These are phyloP conservation scores for Tulasnella calospora DNA, from an alignment of 768 basidiomycete species.

Conservation along the genomic window DNA sequence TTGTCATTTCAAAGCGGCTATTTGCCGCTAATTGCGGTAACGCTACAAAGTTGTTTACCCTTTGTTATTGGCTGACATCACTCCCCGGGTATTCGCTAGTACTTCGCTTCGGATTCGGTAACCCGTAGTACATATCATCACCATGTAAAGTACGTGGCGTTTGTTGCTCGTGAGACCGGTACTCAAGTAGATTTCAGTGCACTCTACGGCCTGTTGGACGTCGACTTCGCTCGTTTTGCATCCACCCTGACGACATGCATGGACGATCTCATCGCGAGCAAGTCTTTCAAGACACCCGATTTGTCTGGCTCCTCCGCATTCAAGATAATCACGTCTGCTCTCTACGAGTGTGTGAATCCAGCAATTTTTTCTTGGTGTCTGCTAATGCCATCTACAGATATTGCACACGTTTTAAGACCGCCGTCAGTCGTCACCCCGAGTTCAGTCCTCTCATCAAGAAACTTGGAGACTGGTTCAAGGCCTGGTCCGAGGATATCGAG, in stretches of 20 bases:
- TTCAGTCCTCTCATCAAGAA: conserved; percentile 43
- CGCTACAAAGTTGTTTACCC: neutral
- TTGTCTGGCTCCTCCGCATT: neutral
- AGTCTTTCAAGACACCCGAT: neutral
- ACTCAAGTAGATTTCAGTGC: neutral
- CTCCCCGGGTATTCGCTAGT: conserved; percentile 37
- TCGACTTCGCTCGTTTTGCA: neutral
- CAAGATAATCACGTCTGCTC: neutral
- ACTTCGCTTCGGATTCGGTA: conserved; percentile 51
- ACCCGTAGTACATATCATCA: neutral
- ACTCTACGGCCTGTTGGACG: conserved; percentile 14
- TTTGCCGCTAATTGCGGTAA: neutral
- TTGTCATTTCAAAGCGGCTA: conserved; percentile 9
- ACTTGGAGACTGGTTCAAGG: conserved; percentile 46
- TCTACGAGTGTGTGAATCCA: neutral
- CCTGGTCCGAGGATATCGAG: conserved; percentile 46
- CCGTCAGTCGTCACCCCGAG: conserved; percentile 45
- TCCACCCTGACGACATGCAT: neutral
- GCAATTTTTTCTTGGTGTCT: neutral
- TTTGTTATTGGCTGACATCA: neutral
- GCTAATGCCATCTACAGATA: conserved; percentile 38
- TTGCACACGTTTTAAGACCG: conserved; percentile 56
- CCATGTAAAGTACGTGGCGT: conserved; percentile 4
- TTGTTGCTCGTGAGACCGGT: too few species aligned
- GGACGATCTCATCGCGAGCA: neutral